phyloP scores from a whole-genome alignment of 192 early-diverging fungal species.

The Linnemannia hyalina region DNA sequence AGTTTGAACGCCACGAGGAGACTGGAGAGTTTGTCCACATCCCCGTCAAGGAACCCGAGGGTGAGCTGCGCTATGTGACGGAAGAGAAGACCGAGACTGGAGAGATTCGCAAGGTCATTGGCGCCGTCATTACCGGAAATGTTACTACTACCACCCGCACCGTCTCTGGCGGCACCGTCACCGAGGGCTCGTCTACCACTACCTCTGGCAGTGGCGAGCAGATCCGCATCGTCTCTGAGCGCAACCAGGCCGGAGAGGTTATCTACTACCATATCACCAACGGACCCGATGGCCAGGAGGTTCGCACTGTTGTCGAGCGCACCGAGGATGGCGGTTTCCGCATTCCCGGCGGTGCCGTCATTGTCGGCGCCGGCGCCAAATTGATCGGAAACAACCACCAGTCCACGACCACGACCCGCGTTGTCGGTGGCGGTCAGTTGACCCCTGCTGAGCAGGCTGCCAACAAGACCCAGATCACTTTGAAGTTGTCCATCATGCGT shows the following conservation, averaged over 20 bases:
- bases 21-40: constrained; percentile 53
- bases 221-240: constrained; percentile 52
- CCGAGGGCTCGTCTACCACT: constrained; percentile 14
- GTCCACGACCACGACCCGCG: constrained; percentile 52
- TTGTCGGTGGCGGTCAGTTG: constrained; percentile 41
- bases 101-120: constrained; percentile 55
- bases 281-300: constrained; percentile 47
- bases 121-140: constrained; percentile 52
- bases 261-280: constrained; percentile 47
- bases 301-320: constrained; percentile 53
- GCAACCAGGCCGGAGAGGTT: constrained; percentile 28
- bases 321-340: constrained; percentile 55
- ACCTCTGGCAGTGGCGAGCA: constrained; percentile 7
- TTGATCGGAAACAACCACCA: constrained; percentile 53
- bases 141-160: constrained; percentile 48
- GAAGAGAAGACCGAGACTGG: constrained; percentile 50
- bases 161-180: constrained; percentile 22
- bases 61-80: constrained; percentile 53
- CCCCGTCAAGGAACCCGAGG: constrained; percentile 57
- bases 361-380: constrained; percentile 52
- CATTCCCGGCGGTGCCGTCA: constrained; percentile 44
- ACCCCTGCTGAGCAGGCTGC: constrained; percentile 54
- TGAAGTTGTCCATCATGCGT: constrained; percentile 57
- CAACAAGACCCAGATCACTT: constrained; percentile 55
- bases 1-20: constrained; percentile 54